A percentile compares a stretch with the other conserved stretches of the same genome.
Evolutionary conservation across 2,329 filamentous ascomycete genomes (phyloP).

Genomic region (Cercospora citrullina): DNA sequence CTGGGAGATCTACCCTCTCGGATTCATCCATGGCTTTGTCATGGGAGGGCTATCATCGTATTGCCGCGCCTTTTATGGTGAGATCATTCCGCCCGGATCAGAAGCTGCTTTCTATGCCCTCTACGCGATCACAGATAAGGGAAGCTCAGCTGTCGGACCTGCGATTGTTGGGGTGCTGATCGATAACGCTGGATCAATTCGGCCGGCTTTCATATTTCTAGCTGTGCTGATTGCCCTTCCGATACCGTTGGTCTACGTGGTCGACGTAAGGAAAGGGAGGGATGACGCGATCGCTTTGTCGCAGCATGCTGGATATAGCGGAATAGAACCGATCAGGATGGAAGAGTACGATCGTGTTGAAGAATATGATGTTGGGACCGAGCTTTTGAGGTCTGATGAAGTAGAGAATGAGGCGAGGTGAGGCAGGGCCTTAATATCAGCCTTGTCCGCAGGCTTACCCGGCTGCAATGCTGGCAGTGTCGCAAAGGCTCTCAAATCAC

Average conservation of each 20-base stretch:
- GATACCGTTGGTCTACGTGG: slow-evolving; percentile 73
- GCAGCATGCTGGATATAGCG: not conserved
- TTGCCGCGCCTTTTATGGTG: slow-evolving; percentile 83
- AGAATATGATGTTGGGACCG: slow-evolving; percentile 5
- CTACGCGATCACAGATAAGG: slow-evolving; percentile 95
- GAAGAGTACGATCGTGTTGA: slow-evolving; percentile 22
- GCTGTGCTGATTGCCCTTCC: slow-evolving; percentile 75
- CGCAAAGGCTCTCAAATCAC: too few relatives aligned
- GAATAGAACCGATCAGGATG: slow-evolving; percentile 15
- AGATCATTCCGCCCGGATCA: slow-evolving; percentile 85
- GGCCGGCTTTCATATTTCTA: slow-evolving; percentile 77
- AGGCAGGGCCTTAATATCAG: not conserved
- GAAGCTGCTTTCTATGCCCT: slow-evolving; percentile 93
- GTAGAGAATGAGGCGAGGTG: not conserved
- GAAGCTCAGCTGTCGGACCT: slow-evolving; percentile 85
- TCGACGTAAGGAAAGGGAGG: slow-evolving; percentile 66
- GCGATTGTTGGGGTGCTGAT: slow-evolving; percentile 88
- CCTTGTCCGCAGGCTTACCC: too few relatives aligned
- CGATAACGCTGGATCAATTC: slow-evolving; percentile 55
- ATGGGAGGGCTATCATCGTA: slow-evolving; percentile 85
- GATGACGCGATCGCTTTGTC: slow-evolving; percentile 36
- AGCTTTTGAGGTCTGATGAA: not conserved
- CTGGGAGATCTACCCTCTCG: slow-evolving; percentile 91
- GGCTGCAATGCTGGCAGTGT: too few relatives aligned
- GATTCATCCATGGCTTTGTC: slow-evolving; percentile 82